Percentiles rank a stretch among this genome's conserved stretches.
Evolutionary conservation across 1,284 basidiomycete species (phyloP).

Genomic region (Cryptococcus sp.): DNA sequence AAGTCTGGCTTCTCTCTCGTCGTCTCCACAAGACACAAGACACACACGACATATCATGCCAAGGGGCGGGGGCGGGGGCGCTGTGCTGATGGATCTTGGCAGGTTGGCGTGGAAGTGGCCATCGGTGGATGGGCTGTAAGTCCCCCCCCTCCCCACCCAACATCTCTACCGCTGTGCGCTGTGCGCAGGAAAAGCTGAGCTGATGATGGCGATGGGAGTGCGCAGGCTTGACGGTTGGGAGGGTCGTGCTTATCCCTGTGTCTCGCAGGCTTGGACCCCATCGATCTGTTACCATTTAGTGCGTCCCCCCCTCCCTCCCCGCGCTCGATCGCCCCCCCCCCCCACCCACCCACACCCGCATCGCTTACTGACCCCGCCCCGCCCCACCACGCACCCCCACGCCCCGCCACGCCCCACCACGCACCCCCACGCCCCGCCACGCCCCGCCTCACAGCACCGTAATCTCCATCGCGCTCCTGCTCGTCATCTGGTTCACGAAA

Average conservation of each 20-base stretch:
- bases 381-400: neutral
- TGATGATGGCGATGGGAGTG: constrained; percentile 16
- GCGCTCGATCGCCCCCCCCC: neutral
- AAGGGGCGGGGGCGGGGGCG: neutral
- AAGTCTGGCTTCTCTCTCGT: constrained; percentile 4
- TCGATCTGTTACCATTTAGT: constrained; percentile 42
- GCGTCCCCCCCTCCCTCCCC: constrained; percentile 5
- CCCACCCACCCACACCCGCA: neutral
- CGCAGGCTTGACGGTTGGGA: constrained; percentile 36
- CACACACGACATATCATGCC: neutral
- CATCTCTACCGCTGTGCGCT: neutral
- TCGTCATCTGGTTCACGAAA: constrained; percentile 63
- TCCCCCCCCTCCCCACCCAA: neutral
- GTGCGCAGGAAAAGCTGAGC: neutral
- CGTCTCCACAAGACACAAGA: neutral
- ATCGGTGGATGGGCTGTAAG: constrained; percentile 44
- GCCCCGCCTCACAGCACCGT: constrained; percentile 23
- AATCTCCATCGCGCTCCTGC: constrained; percentile 52
- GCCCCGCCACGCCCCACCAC: too few species aligned
- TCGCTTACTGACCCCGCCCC: neutral
- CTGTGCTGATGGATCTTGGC: neutral
- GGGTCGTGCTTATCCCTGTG: constrained; percentile 42
- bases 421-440: too few species aligned
- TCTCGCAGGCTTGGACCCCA: constrained; percentile 37
- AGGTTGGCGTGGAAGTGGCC: constrained; percentile 43